phyloP scores from a whole-genome alignment of 345 rosid genomes.

The Pistacia vera region DNA sequence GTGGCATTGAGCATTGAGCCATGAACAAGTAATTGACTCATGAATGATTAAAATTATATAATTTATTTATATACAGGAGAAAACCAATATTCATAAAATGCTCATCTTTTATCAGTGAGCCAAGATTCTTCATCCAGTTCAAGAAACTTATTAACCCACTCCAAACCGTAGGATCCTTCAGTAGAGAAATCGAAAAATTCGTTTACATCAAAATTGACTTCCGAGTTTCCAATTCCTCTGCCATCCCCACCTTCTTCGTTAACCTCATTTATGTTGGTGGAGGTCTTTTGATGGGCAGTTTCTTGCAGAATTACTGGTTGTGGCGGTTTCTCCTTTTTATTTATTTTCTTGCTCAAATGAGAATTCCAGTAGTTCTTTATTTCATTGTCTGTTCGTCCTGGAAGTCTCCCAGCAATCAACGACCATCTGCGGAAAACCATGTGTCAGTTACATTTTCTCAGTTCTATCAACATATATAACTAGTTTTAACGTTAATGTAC shows the following conservation, averaged over 20 bases:
- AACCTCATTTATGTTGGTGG: neutral
- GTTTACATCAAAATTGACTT: constrained; percentile 28
- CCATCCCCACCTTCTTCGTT: constrained; percentile 10
- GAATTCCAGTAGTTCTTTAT: constrained; percentile 77
- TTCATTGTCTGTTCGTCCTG: constrained; percentile 74
- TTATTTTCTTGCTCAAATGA: constrained; percentile 62
- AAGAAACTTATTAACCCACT: constrained; percentile 49
- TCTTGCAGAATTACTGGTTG: neutral
- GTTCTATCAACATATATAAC: too few species aligned
- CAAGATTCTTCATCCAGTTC: constrained; percentile 36
- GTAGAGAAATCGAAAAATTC: constrained; percentile 44
- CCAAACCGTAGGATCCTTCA: constrained; percentile 39
- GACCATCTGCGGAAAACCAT: constrained; percentile 48
- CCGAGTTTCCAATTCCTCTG: neutral
- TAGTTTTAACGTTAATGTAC: constrained; percentile 7
- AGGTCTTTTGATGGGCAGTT: neutral
- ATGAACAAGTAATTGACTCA: too few species aligned
- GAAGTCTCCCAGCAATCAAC: constrained; percentile 70
- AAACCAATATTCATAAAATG: neutral
- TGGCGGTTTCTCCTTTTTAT: constrained; percentile 23
- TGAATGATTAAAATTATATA: too few species aligned
- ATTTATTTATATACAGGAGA: neutral
- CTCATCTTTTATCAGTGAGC: constrained; percentile 23
- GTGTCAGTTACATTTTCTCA: too few species aligned
- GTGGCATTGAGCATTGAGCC: too few species aligned